Evolutionary conservation across 805 yeast species (phyloP), one percentile per base, ranked within the genome.

Genomic region (Candida chauliodis): DNA sequence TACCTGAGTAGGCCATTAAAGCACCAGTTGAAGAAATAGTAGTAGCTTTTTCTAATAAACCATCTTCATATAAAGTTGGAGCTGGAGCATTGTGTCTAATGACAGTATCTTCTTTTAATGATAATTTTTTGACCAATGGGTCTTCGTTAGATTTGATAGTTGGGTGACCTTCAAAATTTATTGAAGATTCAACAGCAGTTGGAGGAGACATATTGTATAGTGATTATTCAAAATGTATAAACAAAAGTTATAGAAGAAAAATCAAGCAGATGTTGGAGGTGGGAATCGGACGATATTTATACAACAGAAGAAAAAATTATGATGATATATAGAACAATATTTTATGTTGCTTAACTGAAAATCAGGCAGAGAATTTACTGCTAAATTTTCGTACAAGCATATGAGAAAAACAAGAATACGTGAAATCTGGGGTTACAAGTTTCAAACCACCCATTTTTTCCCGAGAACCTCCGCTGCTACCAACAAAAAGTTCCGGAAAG

Each of bases 1-100:
- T 71, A 58, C 99, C 99, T 15, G 96, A 88, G 69, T 79, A 90
- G 34, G 99, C 98, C 66, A 91, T 84, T 50, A 91, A 75, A 34
- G 98, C 96, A 60, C 99, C 99, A 31, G 95, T 75, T 21, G 95
- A 81, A 13, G 95, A 80, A 52, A 91, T 84, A 41, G 95, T 89
- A 30, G 97, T 90, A 43, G 95, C 90, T 55, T 78, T 79, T 70
- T 91, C 99, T 49, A 77, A 70, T 45, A 91, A 74, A 46, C 95
- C 98, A 60, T 93, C 99, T 64, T 91, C 98, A 71, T 91, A 93
- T 45, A 91, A 73, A 31, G 87, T 78, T 49, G 98, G 95, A 21
- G 90, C 85, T 28, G 96, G 84, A 36, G 98, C 89, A 62, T 93
- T 91, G 73, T 91, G 95, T 59, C 88, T 84, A 49, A 84, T 78